A percentile compares a stretch with the other conserved stretches of the same genome.
Conservation (phyloP, 345 rosid species). For the Physaria fendleri region DNA sequence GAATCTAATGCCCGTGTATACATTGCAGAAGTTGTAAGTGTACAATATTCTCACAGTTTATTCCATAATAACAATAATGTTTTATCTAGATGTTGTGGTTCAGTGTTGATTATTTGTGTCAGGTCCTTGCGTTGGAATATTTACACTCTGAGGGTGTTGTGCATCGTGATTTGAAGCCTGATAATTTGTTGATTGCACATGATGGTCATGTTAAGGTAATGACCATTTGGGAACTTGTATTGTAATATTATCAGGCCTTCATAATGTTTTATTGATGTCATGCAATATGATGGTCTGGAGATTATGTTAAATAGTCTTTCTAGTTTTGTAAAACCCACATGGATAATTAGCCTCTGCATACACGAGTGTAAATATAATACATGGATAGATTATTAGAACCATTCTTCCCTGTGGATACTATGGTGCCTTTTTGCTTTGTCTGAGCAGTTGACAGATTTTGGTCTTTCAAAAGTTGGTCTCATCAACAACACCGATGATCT, state of each 20-base stretch:
- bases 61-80: slow-evolving; percentile 10
- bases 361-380: not conserved
- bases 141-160: slow-evolving; percentile 80
- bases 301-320: slow-evolving; percentile 4
- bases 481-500: slow-evolving; percentile 87
- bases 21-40: slow-evolving; percentile 95
- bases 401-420: not conserved
- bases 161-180: slow-evolving; percentile 98
- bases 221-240: slow-evolving; percentile 10
- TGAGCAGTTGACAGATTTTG: slow-evolving; percentile 31
- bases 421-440: slow-evolving; percentile 3
- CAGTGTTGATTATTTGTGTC: not conserved
- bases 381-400: not conserved
- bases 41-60: slow-evolving; percentile 4
- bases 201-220: slow-evolving; percentile 97
- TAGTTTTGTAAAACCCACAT: slow-evolving; percentile 3
- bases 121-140: slow-evolving; percentile 95
- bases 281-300: slow-evolving; percentile 1
- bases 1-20: slow-evolving; percentile 86
- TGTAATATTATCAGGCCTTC: slow-evolving; percentile 12
- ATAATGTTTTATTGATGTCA: slow-evolving; percentile 40
- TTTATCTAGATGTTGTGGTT: slow-evolving; percentile 11
- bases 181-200: slow-evolving; percentile 88
- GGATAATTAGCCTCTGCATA: not conserved
- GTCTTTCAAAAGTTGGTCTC: slow-evolving; percentile 57